phyloP scores from a whole-genome alignment of 2,329 filamentous ascomycete species.

The Triangularia verruculosa region DNA sequence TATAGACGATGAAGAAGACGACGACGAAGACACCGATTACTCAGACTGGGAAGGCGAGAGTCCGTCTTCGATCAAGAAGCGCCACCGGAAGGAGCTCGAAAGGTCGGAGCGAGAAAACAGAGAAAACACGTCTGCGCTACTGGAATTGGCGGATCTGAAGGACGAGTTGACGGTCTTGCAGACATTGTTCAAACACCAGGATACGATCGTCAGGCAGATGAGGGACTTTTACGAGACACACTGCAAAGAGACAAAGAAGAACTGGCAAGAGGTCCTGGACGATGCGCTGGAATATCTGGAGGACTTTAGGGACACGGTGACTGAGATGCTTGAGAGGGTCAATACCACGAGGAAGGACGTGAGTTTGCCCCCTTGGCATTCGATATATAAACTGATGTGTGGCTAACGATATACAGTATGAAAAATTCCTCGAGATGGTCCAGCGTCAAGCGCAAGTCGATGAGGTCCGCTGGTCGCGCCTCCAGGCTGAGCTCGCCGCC shows the following conservation, averaged over 20 bases:
- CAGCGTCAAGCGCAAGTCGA: constrained; percentile 66
- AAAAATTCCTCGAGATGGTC: constrained; percentile 64
- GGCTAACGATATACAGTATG: constrained; percentile 43
- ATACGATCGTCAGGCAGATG: constrained; percentile 48
- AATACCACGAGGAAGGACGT: constrained; percentile 56
- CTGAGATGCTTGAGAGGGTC: constrained; percentile 58
- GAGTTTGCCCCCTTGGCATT: constrained; percentile 28
- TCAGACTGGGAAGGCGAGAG: constrained; percentile 35
- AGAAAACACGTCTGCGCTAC: constrained; percentile 59
- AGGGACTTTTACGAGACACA: constrained; percentile 42
- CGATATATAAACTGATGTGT: constrained; percentile 13
- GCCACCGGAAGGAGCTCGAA: constrained; percentile 40
- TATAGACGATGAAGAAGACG: constrained; percentile 33
- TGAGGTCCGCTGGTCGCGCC: constrained; percentile 59
- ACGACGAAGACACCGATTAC: constrained; percentile 33
- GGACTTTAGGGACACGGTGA: constrained; percentile 53
- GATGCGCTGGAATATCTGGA: constrained; percentile 52
- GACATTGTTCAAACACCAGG: constrained; percentile 57
- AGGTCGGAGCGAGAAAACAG: constrained; percentile 56
- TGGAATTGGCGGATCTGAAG: constrained; percentile 63
- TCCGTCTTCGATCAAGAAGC: constrained; percentile 42
- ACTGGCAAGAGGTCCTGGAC: constrained; percentile 50
- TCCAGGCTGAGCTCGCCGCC: constrained; percentile 61
- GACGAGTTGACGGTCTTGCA: constrained; percentile 59
- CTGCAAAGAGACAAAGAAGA: constrained; percentile 40